Evolutionary conservation across 257 asterid genomes (phyloP), one percentile per base, ranked within the genome.

Genomic region (Hygrophila difformis): DNA sequence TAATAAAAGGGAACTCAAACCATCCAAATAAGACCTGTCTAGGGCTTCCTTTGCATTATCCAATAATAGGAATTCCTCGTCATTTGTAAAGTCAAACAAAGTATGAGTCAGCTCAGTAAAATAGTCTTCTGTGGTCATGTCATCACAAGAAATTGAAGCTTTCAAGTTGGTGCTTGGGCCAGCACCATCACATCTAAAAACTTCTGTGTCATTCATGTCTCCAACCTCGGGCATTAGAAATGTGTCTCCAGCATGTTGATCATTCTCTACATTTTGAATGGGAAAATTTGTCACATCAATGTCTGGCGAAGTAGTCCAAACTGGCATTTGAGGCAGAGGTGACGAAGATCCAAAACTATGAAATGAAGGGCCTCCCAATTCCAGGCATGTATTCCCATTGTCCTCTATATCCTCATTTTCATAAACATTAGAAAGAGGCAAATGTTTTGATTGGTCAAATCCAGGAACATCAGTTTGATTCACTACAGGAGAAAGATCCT

Each of bases 1-100:
- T 73, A 67, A 51, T 31, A 87, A 59, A 51, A 80, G 79, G 6
- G 81, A 71, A 54, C 72, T 69, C 29, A 71, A 60, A 40, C 69
- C 67, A 20, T 78, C 91, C 14, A 71, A 60, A 62, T 78, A 76
- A 41, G 75, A 65, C 37, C 61, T 64, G 50, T 72, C 79, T 10
- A 67, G 58, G 4, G 57, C 18, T 39, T 69, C 82, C 18, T 59
- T 65, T 44, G 49, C 85, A 47, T 64, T 54, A 28, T 59, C 73
- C 39, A 37, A 6, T n/a, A 61, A 47, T 53, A 61, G 66, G 24
- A 51, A 63, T 21, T 62, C 73, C n/a, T 79, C 92, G 38, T 77
- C 81, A 28, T 54, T 40, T 11, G 71, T 18, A 8, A 65, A 67
- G 59, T 71, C 66, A 28, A 77, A 65, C 59, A 75, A 52, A 53